Evolutionary conservation across 441 rosid species (phyloP).

Genomic region (Hura crepitans): DNA sequence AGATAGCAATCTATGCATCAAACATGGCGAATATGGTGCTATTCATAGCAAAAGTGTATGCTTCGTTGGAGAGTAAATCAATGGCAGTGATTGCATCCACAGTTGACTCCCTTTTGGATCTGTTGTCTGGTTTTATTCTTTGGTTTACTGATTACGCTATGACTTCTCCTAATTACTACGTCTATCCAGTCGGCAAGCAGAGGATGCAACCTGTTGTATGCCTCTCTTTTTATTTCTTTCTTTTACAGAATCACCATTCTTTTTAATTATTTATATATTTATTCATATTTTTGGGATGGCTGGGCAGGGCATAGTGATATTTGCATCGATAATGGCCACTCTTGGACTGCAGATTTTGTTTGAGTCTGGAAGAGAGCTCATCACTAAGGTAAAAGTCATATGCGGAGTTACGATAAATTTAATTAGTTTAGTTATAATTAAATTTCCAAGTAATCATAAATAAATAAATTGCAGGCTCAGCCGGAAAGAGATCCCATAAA

Average conservation of each 20-base stretch:
- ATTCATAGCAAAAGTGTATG: slow-evolving; percentile 50
- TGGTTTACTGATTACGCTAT: slow-evolving; percentile 54
- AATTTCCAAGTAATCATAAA: not conserved
- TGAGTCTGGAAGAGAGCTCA: slow-evolving; percentile 48
- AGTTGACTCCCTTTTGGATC: slow-evolving; percentile 55
- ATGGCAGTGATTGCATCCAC: slow-evolving; percentile 67
- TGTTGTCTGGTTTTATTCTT: slow-evolving; percentile 55
- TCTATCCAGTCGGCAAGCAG: slow-evolving; percentile 58
- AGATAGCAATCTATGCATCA: slow-evolving; percentile 42
- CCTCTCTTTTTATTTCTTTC: not conserved
- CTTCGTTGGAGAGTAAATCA: slow-evolving; percentile 49
- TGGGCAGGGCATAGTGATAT: slow-evolving; percentile 54
- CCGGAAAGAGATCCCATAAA: slow-evolving; percentile 48
- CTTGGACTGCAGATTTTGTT: slow-evolving; percentile 52
- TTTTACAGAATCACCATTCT: not conserved
- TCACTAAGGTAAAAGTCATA: slow-evolving; percentile 27
- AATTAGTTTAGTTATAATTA: not conserved
- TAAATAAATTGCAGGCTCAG: slow-evolving; percentile 34
- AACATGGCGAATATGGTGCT: slow-evolving; percentile 54
- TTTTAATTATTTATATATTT: no score
- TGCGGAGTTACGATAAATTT: not conserved
- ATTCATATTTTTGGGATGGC: no score
- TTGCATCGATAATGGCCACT: slow-evolving; percentile 62
- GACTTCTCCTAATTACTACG: slow-evolving; percentile 40
- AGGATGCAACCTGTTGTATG: slow-evolving; percentile 66